Evolutionary conservation across 1,284 basidiomycete species (phyloP).

Genomic region (Phylloboletellus chloephorus): DNA sequence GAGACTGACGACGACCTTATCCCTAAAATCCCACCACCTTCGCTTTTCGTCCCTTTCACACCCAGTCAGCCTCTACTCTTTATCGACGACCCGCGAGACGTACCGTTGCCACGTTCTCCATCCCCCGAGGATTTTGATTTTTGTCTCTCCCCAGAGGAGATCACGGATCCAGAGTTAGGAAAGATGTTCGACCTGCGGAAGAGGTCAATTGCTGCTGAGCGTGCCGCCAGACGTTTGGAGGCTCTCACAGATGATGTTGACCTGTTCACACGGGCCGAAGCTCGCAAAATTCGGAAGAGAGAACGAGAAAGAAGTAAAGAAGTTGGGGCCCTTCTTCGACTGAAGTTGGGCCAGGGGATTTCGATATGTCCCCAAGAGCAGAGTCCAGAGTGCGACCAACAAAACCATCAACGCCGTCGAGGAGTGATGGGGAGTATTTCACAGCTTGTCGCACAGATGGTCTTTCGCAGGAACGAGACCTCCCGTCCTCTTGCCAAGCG

Average conservation of each 20-base stretch:
- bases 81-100: slow-evolving; percentile 38
- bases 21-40: slow-evolving; percentile 14
- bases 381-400: slow-evolving; percentile 19
- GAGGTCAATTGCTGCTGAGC: slow-evolving; percentile 38
- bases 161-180: slow-evolving; percentile 37
- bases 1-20: slow-evolving; percentile 36
- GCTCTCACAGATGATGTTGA: slow-evolving; percentile 32
- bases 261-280: slow-evolving; percentile 42
- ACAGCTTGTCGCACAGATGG: slow-evolving; percentile 54
- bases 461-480: slow-evolving; percentile 42
- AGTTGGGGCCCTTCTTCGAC: slow-evolving; percentile 43
- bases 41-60: slow-evolving; percentile 14
- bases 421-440: slow-evolving; percentile 36
- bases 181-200: slow-evolving; percentile 38
- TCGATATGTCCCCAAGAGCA: slow-evolving; percentile 20
- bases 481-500: slow-evolving; percentile 36
- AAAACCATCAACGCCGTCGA: slow-evolving; percentile 21
- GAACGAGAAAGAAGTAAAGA: slow-evolving; percentile 50
- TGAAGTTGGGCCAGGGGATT: slow-evolving; percentile 38
- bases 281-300: slow-evolving; percentile 40
- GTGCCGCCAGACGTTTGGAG: slow-evolving; percentile 37
- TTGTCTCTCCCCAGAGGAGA: slow-evolving; percentile 32
- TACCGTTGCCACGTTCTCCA: slow-evolving; percentile 40
- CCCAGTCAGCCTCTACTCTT: slow-evolving; percentile 32
- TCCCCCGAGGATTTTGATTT: slow-evolving; percentile 43